These are phyloP conservation scores for Boletus rex-veris DNA, from an alignment of 768 basidiomycete genomes.

Conservation along the genomic window DNA sequence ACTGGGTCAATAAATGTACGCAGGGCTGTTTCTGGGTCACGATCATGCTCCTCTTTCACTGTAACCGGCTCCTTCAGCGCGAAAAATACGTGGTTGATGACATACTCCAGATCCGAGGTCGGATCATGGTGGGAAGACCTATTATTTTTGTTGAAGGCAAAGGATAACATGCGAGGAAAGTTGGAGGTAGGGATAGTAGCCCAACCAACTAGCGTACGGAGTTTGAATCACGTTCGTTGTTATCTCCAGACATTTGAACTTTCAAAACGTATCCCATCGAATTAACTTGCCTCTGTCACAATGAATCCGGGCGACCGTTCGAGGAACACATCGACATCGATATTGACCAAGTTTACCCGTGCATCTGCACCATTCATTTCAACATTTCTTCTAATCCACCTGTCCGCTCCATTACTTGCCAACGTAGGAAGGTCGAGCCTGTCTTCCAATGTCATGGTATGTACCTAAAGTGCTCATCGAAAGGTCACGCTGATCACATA, in stretches of 20 bases:
- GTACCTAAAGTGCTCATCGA: constrained; percentile 12
- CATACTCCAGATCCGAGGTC: not conserved
- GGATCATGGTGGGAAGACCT: too few relatives aligned
- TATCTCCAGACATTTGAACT: too few relatives aligned
- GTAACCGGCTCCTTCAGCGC: not conserved
- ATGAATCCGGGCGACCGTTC: constrained; percentile 8
- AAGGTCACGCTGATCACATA: too few relatives aligned
- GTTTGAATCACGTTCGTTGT: too few relatives aligned
- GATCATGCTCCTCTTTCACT: not conserved
- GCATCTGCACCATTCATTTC: constrained; percentile 72
- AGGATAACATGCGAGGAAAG: not conserved
- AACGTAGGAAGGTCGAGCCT: constrained; percentile 64
- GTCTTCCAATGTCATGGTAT: constrained; percentile 74
- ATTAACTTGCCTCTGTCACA: not conserved
- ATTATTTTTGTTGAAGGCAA: not conserved
- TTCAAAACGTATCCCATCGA: too few relatives aligned
- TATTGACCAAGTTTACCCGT: constrained; percentile 59
- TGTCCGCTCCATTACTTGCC: constrained; percentile 70
- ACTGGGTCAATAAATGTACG: not conserved
- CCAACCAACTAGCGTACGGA: too few relatives aligned
- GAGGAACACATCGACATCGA: constrained; percentile 16
- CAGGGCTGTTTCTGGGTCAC: not conserved
- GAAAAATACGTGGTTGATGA: not conserved
- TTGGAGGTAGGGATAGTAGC: too few relatives aligned
- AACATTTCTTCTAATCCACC: constrained; percentile 71